Evolutionary conservation across 306 rosid genomes (phyloP).

Genomic region (Sphenostylis stenocarpa): DNA sequence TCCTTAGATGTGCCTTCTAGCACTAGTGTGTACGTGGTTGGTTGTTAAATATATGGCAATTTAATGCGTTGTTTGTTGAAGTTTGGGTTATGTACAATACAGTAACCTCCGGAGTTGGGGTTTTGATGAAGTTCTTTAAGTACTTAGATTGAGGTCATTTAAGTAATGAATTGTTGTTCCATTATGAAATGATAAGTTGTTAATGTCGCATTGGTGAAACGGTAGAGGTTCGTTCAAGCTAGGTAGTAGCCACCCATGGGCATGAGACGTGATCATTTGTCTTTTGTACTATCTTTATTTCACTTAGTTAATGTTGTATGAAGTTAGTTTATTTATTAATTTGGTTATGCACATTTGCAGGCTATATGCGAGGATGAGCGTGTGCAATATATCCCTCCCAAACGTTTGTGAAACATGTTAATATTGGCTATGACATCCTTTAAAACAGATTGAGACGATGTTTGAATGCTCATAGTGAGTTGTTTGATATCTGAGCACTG

Average conservation of each 20-base stretch:
- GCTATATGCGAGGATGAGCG: constrained; percentile 68
- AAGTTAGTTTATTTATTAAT: not conserved
- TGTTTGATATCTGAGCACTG: not conserved
- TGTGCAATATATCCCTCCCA: constrained; percentile 80
- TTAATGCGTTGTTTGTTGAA: not conserved
- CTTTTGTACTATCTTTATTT: not conserved
- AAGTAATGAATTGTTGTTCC: not conserved
- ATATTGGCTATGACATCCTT: constrained; percentile 8
- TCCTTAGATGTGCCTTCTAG: not conserved
- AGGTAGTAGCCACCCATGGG: too few species aligned
- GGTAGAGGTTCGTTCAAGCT: too few species aligned
- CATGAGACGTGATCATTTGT: not conserved
- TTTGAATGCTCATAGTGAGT: not conserved
- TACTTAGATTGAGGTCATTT: not conserved
- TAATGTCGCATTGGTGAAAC: not conserved
- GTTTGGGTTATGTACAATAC: not conserved
- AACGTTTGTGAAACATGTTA: constrained; percentile 43
- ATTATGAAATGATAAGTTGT: not conserved
- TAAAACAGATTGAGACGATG: not conserved
- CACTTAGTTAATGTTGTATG: not conserved
- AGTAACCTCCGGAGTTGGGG: not conserved
- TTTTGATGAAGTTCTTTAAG: not conserved
- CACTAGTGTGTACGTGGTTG: not conserved
- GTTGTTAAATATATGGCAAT: not conserved
- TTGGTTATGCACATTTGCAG: constrained; percentile 46